A percentile compares a stretch with the other conserved stretches of the same genome.
These are phyloP conservation scores for Alternaria sp. DNA, from an alignment of 2,329 filamentous ascomycete species.

Conservation along the genomic window DNA sequence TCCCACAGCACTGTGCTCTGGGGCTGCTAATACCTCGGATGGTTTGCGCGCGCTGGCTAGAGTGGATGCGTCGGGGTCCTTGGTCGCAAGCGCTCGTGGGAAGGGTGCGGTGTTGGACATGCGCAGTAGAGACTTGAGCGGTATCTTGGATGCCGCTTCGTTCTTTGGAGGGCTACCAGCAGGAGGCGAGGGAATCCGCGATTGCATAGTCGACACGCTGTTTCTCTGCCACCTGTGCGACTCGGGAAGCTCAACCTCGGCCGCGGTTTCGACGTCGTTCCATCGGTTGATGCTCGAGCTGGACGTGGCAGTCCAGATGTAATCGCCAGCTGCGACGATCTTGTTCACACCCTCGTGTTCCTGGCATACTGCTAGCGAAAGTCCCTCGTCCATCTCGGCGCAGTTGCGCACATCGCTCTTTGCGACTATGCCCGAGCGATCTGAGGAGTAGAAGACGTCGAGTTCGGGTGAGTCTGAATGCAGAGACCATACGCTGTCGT, in stretches of 20 bases:
- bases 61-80: conserved; percentile 66
- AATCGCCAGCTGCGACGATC: conserved; percentile 71
- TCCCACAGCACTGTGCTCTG: conserved; percentile 41
- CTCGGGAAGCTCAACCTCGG: conserved; percentile 69
- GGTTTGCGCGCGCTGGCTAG: conserved; percentile 64
- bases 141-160: conserved; percentile 67
- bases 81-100: conserved; percentile 62
- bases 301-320: conserved; percentile 89
- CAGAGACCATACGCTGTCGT: conserved; percentile 96
- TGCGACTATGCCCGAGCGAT: conserved; percentile 90
- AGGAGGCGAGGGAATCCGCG: conserved; percentile 53
- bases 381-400: conserved; percentile 82
- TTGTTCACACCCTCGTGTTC: conserved; percentile 85
- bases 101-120: conserved; percentile 87
- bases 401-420: conserved; percentile 89
- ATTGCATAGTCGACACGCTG: conserved; percentile 57
- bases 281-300: conserved; percentile 93
- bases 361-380: conserved; percentile 89
- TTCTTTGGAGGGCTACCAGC: conserved; percentile 44
- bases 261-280: conserved; percentile 83
- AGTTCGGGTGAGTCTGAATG: conserved; percentile 88
- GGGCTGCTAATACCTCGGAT: conserved; percentile 63
- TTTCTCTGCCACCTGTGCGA: conserved; percentile 63
- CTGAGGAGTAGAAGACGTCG: conserved; percentile 91
- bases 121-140: conserved; percentile 78